Evolutionary conservation across 352 stramenopile genomes (phyloP).

Genomic region (Phytophthora brassicae): DNA sequence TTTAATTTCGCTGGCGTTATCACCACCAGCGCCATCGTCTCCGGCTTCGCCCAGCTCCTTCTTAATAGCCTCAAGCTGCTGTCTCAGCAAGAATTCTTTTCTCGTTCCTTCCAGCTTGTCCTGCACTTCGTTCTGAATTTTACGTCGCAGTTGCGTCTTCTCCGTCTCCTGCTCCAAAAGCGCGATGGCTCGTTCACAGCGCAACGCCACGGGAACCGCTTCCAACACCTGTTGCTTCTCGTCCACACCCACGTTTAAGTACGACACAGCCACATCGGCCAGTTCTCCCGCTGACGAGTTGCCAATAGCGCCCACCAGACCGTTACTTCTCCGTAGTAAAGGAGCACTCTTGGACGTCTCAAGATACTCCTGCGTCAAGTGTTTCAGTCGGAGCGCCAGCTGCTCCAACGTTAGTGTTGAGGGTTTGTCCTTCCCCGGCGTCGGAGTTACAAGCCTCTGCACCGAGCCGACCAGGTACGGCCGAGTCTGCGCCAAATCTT

Average conservation of each 20-base stretch:
- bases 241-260: constrained; percentile 52
- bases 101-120: constrained; percentile 69
- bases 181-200: constrained; percentile 50
- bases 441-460: constrained; percentile 28
- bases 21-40: constrained; percentile 40
- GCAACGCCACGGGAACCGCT: constrained; percentile 38
- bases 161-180: constrained; percentile 63
- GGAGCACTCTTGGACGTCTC: constrained; percentile 65
- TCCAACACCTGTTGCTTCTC: constrained; percentile 70
- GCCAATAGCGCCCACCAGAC: constrained; percentile 63
- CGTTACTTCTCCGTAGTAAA: constrained; percentile 55
- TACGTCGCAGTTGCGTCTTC: constrained; percentile 60
- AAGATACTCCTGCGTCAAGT: constrained; percentile 66
- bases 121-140: constrained; percentile 72
- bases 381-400: constrained; percentile 52
- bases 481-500: constrained; percentile 46
- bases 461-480: constrained; percentile 65
- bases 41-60: constrained; percentile 93
- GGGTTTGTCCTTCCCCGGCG: constrained; percentile 20
- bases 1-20: constrained; percentile 49
- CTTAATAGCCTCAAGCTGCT: constrained; percentile 99
- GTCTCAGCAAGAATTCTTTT: constrained; percentile 95
- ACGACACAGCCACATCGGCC: constrained; percentile 71
- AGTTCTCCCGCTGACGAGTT: constrained; percentile 62
- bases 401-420: constrained; percentile 34